phyloP scores from a whole-genome alignment of 2,329 filamentous ascomycete species.

The Trichophyton rubrum region DNA sequence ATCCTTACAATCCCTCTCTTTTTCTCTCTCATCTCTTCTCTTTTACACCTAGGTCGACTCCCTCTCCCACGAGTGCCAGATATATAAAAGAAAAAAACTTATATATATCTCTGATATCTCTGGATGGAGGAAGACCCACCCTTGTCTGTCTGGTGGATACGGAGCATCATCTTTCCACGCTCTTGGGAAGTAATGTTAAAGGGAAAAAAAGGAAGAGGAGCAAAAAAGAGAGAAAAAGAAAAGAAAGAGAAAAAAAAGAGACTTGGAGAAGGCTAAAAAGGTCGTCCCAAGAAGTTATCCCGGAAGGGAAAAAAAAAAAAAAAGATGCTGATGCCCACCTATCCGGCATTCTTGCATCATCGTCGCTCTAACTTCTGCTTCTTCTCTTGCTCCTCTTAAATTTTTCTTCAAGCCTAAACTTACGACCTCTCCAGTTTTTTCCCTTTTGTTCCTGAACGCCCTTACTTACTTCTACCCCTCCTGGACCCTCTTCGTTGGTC shows the following conservation, averaged over 20 bases:
- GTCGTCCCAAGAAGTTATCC: not conserved
- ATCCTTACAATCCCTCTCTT: not conserved
- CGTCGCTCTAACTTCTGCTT: not conserved
- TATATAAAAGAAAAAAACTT: not conserved
- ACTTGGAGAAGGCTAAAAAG: not conserved
- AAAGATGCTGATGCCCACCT: not conserved
- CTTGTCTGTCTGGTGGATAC: conserved; percentile 8
- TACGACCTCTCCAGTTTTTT: conserved; percentile 4
- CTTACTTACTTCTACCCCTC: conserved; percentile 6
- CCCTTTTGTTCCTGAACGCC: conserved; percentile 6
- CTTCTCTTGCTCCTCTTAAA: too few relatives aligned
- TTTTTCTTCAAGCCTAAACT: conserved; percentile 6
- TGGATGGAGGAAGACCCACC: conserved; percentile 8
- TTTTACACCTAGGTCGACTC: not conserved
- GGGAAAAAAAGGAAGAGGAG: not conserved
- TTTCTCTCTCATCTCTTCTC: not conserved
- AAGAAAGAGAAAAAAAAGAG: not conserved
- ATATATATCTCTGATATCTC: not conserved
- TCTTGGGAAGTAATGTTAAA: conserved; percentile 1
- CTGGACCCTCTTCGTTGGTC: conserved; percentile 3
- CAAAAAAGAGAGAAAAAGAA: not conserved
- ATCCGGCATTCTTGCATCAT: not conserved
- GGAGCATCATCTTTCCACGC: conserved; percentile 7
- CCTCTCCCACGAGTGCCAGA: not conserved
- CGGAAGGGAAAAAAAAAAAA: not conserved